Base-by-base conservation (phyloP, 306 rosid genomes). In the Cucurbita moschata region DNA sequence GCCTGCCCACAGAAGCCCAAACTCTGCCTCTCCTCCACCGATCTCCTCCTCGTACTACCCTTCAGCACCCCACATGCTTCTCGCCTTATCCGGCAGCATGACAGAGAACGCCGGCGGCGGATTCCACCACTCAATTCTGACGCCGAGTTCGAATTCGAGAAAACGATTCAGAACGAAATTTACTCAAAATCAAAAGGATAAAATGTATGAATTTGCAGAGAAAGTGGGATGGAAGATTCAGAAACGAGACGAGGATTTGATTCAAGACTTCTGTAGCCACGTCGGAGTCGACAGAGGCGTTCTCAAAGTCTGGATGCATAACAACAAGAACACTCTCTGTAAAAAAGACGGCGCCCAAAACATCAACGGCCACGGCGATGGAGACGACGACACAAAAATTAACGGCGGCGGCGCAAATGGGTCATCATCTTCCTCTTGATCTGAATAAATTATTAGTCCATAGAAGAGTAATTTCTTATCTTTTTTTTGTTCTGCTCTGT, bases 301-400 rank as follows among this genome's bases (percentile, higher is more conserved):
- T 54, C 86, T 94, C 56, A 91, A 91, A 68, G 99, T 94, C 8
- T 94, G 97, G 99, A 94, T 94, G 99, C 99, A 94, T 75, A 94
- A 94, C 81, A 94, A 94, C 78, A 94, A 94, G 79, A 89, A 85
- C 87, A 87, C 89, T 4, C 66, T 86, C 0, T 83, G 75, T 0
- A 92, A 79, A 56, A 84, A 76, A 68, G 93, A 87, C 23, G 58
- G 21, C 51, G 19, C 61, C 54, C 83, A 70, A 59, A 77, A 40
- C 77, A 21, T 14, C 42, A 75, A 75, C 58, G 72, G 4, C 53
- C 43, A 57, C 71, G 10, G 4, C 81, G 71, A 65, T 7, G 37
- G 37, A 53, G 78, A 80, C 44, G 82, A 80, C 43, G 72, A 10
- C 0, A 66, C 40, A 6, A 73, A 59, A 42, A 73, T 56, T 35